A percentile compares a stretch with the other conserved stretches of the same genome.
phyloP scores from a whole-genome alignment of 2,329 filamentous ascomycete genomes.

The Alternaria triticimaculans region DNA sequence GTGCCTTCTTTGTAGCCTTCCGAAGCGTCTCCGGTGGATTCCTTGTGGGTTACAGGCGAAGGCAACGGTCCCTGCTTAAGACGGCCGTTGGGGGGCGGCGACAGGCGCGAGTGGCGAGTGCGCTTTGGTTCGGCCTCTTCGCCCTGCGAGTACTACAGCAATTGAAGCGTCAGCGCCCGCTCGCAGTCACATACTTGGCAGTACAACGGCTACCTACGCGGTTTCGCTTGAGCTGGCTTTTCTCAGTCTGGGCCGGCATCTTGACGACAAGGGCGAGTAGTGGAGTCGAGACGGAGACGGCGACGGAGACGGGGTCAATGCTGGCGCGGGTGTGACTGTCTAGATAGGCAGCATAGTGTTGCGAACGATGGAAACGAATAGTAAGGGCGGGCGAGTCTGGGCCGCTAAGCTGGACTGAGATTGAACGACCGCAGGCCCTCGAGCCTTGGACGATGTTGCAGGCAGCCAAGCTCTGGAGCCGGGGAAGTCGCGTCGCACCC shows the following conservation, averaged over 20 bases:
- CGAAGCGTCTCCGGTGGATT: slow-evolving; percentile 63
- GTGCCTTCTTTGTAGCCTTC: slow-evolving; percentile 72
- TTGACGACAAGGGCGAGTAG: slow-evolving; percentile 10
- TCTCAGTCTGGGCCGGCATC: slow-evolving; percentile 69
- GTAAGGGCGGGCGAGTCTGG: slow-evolving; percentile 17
- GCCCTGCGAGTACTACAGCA: slow-evolving; percentile 68
- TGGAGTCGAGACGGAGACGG: slow-evolving; percentile 23
- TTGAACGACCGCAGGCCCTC: slow-evolving; percentile 16
- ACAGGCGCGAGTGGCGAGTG: slow-evolving; percentile 73
- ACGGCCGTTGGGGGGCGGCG: slow-evolving; percentile 61
- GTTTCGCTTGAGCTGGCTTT: slow-evolving; percentile 83
- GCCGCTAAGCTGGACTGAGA: slow-evolving; percentile 22
- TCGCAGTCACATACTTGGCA: neutral
- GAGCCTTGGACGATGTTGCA: slow-evolving; percentile 14
- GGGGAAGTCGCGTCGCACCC: slow-evolving; percentile 4
- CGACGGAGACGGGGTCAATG: slow-evolving; percentile 19
- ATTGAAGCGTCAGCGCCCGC: slow-evolving; percentile 27
- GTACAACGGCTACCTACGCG: slow-evolving; percentile 63
- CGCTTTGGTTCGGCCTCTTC: slow-evolving; percentile 78
- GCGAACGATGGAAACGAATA: slow-evolving; percentile 18
- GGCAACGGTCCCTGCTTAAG: slow-evolving; percentile 67
- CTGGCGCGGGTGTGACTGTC: slow-evolving; percentile 25
- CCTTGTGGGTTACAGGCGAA: slow-evolving; percentile 77
- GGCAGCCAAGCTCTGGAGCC: slow-evolving; percentile 23
- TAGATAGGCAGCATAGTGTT: slow-evolving; percentile 29